These are phyloP conservation scores for Chrysanthemum seticuspe DNA, from an alignment of 129 eudicot genomes.

Conservation along the genomic window DNA sequence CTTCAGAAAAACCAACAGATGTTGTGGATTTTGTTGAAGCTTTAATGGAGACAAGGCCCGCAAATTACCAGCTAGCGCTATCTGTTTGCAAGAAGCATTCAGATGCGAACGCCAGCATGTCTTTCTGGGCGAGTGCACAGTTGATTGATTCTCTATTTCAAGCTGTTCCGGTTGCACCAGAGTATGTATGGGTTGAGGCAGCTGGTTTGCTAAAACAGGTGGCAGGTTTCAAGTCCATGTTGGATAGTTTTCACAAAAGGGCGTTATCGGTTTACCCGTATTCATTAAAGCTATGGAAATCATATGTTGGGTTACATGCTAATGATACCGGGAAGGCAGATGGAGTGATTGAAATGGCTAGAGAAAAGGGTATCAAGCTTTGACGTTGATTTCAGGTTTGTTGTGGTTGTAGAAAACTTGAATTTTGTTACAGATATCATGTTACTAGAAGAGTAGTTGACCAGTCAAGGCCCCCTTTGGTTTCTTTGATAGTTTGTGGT, in stretches of 20 bases:
- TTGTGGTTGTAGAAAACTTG: constrained; percentile 19
- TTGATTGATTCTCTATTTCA: constrained; percentile 56
- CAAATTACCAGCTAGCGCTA: constrained; percentile 54
- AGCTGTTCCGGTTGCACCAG: constrained; percentile 74
- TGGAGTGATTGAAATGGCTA: constrained; percentile 46
- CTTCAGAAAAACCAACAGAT: constrained; percentile 33
- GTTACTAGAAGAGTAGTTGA: constrained; percentile 2
- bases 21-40: constrained; percentile 58
- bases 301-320: constrained; percentile 36
- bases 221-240: constrained; percentile 28
- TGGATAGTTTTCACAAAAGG: constrained; percentile 50
- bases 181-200: constrained; percentile 65
- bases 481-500: not conserved
- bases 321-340: constrained; percentile 16
- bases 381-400: constrained; percentile 29
- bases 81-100: constrained; percentile 44
- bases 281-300: constrained; percentile 58
- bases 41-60: constrained; percentile 53
- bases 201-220: constrained; percentile 43
- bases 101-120: constrained; percentile 27
- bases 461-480: not conserved
- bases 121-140: constrained; percentile 64
- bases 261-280: constrained; percentile 64
- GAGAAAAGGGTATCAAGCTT: constrained; percentile 52
- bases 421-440: constrained; percentile 13